A percentile compares a stretch with the other conserved stretches of the same genome.
Conservation (phyloP, 768 basidiomycete species). For the Suillus subaureus region DNA sequence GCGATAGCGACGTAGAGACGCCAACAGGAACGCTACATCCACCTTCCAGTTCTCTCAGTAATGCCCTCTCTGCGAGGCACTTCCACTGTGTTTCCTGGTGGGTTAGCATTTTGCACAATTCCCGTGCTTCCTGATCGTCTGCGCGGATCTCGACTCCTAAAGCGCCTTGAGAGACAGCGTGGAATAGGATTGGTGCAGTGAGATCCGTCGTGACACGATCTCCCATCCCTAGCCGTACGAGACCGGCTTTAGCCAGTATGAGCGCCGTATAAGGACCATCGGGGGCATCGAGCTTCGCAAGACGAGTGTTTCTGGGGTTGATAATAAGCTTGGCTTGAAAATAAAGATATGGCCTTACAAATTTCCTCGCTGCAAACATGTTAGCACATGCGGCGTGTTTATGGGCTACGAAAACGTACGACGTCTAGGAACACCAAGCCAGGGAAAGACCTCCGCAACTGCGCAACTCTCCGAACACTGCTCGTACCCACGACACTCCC, state of each 20-base stretch:
- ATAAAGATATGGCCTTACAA: slow-evolving; percentile 53
- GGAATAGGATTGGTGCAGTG: slow-evolving; percentile 70
- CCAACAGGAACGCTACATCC: slow-evolving; percentile 98
- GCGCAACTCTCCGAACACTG: slow-evolving; percentile 90
- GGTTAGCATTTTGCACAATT: slow-evolving; percentile 66
- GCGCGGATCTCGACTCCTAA: slow-evolving; percentile 83
- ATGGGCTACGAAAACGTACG: slow-evolving; percentile 50
- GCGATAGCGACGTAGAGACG: slow-evolving; percentile 55
- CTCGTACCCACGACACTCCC: slow-evolving; percentile 96
- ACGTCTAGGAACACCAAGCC: slow-evolving; percentile 82
- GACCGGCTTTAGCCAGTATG: slow-evolving; percentile 91
- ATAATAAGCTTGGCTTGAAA: slow-evolving; percentile 12
- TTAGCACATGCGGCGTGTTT: not conserved
- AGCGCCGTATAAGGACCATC: slow-evolving; percentile 82
- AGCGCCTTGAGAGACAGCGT: slow-evolving; percentile 96
- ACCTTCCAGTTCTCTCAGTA: slow-evolving; percentile 88
- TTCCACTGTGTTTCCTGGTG: slow-evolving; percentile 79
- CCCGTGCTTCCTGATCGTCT: slow-evolving; percentile 60
- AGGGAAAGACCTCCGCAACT: slow-evolving; percentile 79
- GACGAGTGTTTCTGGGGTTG: slow-evolving; percentile 74
- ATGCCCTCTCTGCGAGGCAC: slow-evolving; percentile 84
- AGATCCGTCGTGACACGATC: slow-evolving; percentile 78
- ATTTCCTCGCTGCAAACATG: slow-evolving; percentile 69
- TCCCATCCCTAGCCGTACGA: slow-evolving; percentile 76
- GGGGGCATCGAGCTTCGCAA: slow-evolving; percentile 87